phyloP scores from a whole-genome alignment of 106 monocot genomes.

The Acanthochlamys bracteata region DNA sequence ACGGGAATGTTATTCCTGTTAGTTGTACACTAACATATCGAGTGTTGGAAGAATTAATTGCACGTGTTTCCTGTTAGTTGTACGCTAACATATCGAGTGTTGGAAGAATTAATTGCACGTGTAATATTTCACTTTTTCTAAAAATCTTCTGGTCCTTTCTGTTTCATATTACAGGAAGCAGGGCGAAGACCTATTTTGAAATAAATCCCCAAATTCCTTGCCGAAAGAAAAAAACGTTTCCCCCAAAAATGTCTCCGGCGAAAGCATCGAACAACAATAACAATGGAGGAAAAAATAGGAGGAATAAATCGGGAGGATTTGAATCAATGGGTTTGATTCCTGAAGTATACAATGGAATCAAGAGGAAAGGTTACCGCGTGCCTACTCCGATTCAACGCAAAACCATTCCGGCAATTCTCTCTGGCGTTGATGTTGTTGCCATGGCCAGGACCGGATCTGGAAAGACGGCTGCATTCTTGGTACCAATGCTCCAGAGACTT shows the following conservation, averaged over 20 bases:
- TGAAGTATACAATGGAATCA: slow-evolving; percentile 57
- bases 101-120: too few relatives aligned
- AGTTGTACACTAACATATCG: too few relatives aligned
- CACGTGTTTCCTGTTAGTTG: too few relatives aligned
- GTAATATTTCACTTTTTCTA: too few relatives aligned
- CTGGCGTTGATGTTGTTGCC: slow-evolving; percentile 82
- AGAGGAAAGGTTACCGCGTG: slow-evolving; percentile 78
- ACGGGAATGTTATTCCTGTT: too few relatives aligned
- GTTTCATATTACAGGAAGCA: slow-evolving; percentile 48
- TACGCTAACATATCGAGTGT: too few relatives aligned
- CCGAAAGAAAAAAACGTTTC: neutral
- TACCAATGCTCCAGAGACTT: slow-evolving; percentile 83
- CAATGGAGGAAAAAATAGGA: slow-evolving; percentile 35
- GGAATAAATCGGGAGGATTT: slow-evolving; percentile 81
- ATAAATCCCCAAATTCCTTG: too few relatives aligned
- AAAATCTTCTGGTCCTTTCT: neutral
- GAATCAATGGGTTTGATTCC: slow-evolving; percentile 69
- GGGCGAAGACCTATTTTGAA: slow-evolving; percentile 67
- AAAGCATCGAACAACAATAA: too few relatives aligned
- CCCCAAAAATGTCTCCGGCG: too few relatives aligned
- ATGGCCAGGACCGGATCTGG: slow-evolving; percentile 97
- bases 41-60: too few relatives aligned
- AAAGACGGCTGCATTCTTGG: slow-evolving; percentile 88
- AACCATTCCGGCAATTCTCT: slow-evolving; percentile 79
- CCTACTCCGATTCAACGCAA: slow-evolving; percentile 94